These are phyloP conservation scores for Pythium sukuiense DNA, from an alignment of 352 stramenopile species.

Conservation along the genomic window DNA sequence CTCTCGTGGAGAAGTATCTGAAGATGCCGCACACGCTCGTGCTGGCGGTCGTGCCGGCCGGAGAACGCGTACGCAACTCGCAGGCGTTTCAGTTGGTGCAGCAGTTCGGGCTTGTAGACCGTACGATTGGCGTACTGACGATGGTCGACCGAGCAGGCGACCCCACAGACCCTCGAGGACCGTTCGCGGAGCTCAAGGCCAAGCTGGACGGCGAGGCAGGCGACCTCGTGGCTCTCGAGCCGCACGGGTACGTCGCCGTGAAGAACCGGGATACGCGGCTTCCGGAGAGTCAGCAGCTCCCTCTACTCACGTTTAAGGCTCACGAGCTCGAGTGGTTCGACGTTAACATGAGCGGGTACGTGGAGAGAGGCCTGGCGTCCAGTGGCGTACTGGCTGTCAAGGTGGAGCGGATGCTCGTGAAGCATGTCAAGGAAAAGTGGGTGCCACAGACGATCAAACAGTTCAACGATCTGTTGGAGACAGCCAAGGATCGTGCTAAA, in stretches of 20 bases:
- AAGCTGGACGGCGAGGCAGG: slow-evolving; percentile 31
- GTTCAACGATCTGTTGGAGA: slow-evolving; percentile 2
- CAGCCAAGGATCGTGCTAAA: not conserved
- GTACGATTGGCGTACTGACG: slow-evolving; percentile 43
- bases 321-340: slow-evolving; percentile 33
- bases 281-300: slow-evolving; percentile 9
- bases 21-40: slow-evolving; percentile 38
- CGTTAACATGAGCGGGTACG: slow-evolving; percentile 31
- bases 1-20: slow-evolving; percentile 40
- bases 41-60: slow-evolving; percentile 39
- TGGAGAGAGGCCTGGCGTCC: slow-evolving; percentile 28
- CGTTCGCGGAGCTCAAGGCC: slow-evolving; percentile 30
- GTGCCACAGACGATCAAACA: slow-evolving; percentile 25
- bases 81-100: slow-evolving; percentile 52
- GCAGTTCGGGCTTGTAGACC: slow-evolving; percentile 34
- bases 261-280: slow-evolving; percentile 36
- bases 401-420: slow-evolving; percentile 37
- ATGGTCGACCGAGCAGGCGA: slow-evolving; percentile 41
- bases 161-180: slow-evolving; percentile 25
- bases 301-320: slow-evolving; percentile 28
- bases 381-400: slow-evolving; percentile 31
- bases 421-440: slow-evolving; percentile 33
- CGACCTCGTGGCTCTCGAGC: slow-evolving; percentile 36
- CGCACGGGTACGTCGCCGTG: slow-evolving; percentile 42
- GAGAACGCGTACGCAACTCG: slow-evolving; percentile 37